Conservation (phyloP, 345 rosid genomes). For the Diplotaxis tenuifolia region DNA sequence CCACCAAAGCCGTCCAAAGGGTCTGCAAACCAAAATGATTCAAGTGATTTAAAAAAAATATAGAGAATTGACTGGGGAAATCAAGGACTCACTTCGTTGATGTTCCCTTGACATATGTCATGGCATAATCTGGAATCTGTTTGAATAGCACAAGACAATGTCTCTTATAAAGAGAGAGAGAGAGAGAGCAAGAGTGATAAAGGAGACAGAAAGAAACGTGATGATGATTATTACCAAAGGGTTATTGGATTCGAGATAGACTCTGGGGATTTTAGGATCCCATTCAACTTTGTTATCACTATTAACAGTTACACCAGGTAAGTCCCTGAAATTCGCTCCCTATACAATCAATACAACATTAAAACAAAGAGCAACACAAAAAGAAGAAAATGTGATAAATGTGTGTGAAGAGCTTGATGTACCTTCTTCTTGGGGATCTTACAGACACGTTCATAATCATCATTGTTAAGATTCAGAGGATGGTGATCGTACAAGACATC, state of each 20-base stretch:
- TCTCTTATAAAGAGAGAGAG: neutral
- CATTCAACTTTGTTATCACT: slow-evolving; percentile 42
- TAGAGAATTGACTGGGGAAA: neutral
- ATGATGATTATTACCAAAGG: slow-evolving; percentile 47
- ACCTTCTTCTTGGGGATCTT: slow-evolving; percentile 35
- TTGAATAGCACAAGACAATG: neutral
- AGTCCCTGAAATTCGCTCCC: slow-evolving; percentile 68
- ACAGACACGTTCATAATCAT: slow-evolving; percentile 28
- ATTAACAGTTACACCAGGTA: slow-evolving; percentile 56
- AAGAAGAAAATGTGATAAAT: neutral
- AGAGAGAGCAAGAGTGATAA: neutral
- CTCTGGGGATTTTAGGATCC: slow-evolving; percentile 45
- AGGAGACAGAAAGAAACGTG: neutral
- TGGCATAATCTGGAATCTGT: slow-evolving; percentile 41
- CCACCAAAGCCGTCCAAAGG: slow-evolving; percentile 87
- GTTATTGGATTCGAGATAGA: slow-evolving; percentile 38
- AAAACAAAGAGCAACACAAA: neutral
- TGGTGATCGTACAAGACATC: slow-evolving; percentile 23
- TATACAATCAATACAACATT: slow-evolving; percentile 3
- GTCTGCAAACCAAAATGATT: slow-evolving; percentile 38
- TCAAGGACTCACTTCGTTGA: slow-evolving; percentile 40
- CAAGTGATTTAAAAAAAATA: too few species aligned
- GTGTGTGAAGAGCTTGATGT: neutral
- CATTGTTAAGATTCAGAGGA: slow-evolving; percentile 23
- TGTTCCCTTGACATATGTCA: slow-evolving; percentile 26